Base-by-base conservation (phyloP, 768 basidiomycete species). In the Lyophyllum shimeji region DNA sequence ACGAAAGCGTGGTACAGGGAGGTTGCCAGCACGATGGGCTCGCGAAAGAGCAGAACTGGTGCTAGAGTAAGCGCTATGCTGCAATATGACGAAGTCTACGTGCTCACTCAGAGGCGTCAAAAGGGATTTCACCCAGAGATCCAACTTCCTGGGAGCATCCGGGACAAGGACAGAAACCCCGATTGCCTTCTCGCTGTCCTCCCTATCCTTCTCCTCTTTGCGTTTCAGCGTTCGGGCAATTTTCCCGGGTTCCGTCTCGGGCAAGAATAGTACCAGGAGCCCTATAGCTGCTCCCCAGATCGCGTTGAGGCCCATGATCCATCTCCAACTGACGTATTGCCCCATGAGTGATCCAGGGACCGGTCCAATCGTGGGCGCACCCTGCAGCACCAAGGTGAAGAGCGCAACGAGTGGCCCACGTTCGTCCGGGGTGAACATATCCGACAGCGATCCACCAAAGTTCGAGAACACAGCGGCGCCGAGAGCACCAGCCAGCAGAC, bases 391-490 rank as follows among this genome's bases (percentile, higher is more conserved):
- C 15, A 59, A 37, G 6, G 58, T 43, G 37, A 59, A 58, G 12
- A 61, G 42, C 3, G 60, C 60, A 1, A 55, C 47, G 3, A 61
- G 29, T 25, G 60, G 57, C 15, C 52, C 55, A n/a, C 57, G 57
- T 21, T 61, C 60, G 9, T 58, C 60, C 2, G 60, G 56, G 9
- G 60, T 58, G 46, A 61, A 61, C 57, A 61, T 58, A 45, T 61
- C 60, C 8, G 60, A 54, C 0, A 61, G 34, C 3, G 60, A 58
- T 15, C 52, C 57, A 29, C 52, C 53, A 25, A 55, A 61, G 37
- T 55, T 61, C n/a, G 60, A 58, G 37, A 61, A 46, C 0, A 56
- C 55, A 13, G 55, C 55, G 5, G 55, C 31, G n/a, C 46, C 33
- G 17, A 56, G 55, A 5, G 49, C 17, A 8, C 55, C 47, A 11